phyloP scores from a whole-genome alignment of 164 flowering plant genomes.

The Liquidambar formosana region DNA sequence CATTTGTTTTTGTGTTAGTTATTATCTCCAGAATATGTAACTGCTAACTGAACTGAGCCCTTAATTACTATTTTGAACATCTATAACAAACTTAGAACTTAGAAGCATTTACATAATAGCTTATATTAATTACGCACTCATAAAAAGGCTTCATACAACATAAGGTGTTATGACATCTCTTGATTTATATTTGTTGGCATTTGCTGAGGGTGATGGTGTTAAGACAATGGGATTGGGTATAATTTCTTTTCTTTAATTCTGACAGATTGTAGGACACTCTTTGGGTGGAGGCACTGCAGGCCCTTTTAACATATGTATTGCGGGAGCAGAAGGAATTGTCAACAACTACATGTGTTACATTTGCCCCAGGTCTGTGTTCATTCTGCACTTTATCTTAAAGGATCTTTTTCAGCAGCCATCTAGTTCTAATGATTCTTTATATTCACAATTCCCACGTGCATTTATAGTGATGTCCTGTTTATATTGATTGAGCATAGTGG shows the following conservation, averaged over 20 bases:
- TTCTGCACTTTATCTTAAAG: neutral
- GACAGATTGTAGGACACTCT: conserved; percentile 92
- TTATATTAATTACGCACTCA: neutral
- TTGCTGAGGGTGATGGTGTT: neutral
- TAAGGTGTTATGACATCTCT: too few relatives aligned
- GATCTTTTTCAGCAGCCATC: neutral
- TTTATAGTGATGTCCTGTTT: neutral
- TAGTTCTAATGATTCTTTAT: neutral
- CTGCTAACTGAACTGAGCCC: too few relatives aligned
- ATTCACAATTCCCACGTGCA: neutral
- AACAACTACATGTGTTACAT: conserved; percentile 77
- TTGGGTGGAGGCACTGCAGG: conserved; percentile 99
- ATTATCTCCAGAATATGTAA: too few relatives aligned
- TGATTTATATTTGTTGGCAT: neutral
- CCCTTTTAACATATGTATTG: conserved; percentile 80
- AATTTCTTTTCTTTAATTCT: conserved; percentile 7
- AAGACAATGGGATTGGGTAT: neutral
- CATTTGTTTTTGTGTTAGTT: too few relatives aligned
- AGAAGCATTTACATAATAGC: neutral
- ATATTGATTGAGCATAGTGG: neutral
- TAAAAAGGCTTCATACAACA: too few relatives aligned
- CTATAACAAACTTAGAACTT: neutral
- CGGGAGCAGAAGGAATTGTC: conserved; percentile 85
- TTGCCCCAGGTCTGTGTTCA: conserved; percentile 85
- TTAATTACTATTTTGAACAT: too few relatives aligned